Base-by-base conservation (phyloP, 2,329 filamentous ascomycete species). In the Lecanosticta acicola region DNA sequence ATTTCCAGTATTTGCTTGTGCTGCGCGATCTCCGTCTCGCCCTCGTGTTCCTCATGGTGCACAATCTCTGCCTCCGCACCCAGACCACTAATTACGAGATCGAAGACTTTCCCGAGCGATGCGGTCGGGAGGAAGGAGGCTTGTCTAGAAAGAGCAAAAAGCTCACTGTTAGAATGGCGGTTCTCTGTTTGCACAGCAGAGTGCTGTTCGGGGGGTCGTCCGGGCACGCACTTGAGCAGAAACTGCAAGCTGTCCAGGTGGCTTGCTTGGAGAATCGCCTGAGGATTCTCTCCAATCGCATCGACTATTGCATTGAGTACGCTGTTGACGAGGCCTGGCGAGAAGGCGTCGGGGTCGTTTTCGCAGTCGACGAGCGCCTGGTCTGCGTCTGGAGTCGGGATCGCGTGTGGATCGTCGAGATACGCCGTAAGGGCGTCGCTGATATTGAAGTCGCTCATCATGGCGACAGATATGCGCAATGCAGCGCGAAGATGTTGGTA, bases 341-440 rank as follows among this genome's bases (percentile, higher is more conserved):
- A 87, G 56, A 95, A 79, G 41, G 83, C 78, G 62, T 96, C 88
- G 41, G 88, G 86, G 59, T 96, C 88, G 66, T 86, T 85, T 72
- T 97, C 93, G 78, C 87, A 94, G 65, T 97, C 91, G 59, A 89
- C 77, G 16, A 98, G 80, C 49, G 85, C 80, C 36, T 82, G 70
- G 58, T 93, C 85, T 45, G 90, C 93, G 66, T 97, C 91, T 35
- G 86, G 83, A 2, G 90, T 96, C 5, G 85, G 75, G 45, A 97
- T 85, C 32, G 81, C 79, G 37, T 82, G 75, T 7, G 93, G 91
- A 66, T 97, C 91, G 70, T 88, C 94, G 79, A 96, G 87, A 71
- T 96, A 98, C 66, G 87, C 80, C 76, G 95, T 96, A 68, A 97
- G 84, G 56, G 89, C 88, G 73, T 95, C 85, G 68, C 96, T 95